Evolutionary conservation across 2,329 filamentous ascomycete species (phyloP).

Genomic region (Penicillium sp.): DNA sequence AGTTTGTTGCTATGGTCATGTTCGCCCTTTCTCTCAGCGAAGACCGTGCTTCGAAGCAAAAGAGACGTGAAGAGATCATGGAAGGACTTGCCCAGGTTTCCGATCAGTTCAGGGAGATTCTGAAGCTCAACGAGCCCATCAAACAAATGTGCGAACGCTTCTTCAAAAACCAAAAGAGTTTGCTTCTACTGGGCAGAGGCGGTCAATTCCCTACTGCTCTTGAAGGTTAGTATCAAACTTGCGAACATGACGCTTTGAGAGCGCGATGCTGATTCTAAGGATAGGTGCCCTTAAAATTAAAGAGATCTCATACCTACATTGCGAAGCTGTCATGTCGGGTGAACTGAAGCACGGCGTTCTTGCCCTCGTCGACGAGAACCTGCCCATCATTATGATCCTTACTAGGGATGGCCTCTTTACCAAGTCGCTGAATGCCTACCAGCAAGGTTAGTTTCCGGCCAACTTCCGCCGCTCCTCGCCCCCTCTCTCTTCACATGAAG

Average conservation of each 20-base stretch:
- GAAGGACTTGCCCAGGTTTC: constrained; percentile 87
- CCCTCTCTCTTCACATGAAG: neutral
- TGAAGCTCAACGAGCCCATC: constrained; percentile 90
- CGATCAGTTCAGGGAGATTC: constrained; percentile 86
- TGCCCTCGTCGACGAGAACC: constrained; percentile 95
- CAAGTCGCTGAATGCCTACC: constrained; percentile 99
- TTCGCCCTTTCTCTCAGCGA: constrained; percentile 95
- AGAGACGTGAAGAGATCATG: constrained; percentile 94
- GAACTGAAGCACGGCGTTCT: constrained; percentile 99
- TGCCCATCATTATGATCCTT: constrained; percentile 99
- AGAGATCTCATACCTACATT: constrained; percentile 99
- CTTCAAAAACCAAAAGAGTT: constrained; percentile 96
- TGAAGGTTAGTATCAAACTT: constrained; percentile 64
- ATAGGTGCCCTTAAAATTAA: constrained; percentile 94
- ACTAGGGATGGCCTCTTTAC: constrained; percentile 95
- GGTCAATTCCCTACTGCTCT: constrained; percentile 94
- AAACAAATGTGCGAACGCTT: constrained; percentile 91
- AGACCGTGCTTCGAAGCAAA: constrained; percentile 92
- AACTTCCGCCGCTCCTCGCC: neutral
- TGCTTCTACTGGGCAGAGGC: constrained; percentile 90
- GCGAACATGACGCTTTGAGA: neutral
- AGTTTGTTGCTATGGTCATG: constrained; percentile 99
- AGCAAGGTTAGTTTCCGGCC: constrained; percentile 71
- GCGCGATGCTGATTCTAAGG: constrained; percentile 19
- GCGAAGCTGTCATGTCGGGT: constrained; percentile 99